Conservation (phyloP, 2,329 filamentous ascomycete genomes). For the Xylaria sp. region DNA sequence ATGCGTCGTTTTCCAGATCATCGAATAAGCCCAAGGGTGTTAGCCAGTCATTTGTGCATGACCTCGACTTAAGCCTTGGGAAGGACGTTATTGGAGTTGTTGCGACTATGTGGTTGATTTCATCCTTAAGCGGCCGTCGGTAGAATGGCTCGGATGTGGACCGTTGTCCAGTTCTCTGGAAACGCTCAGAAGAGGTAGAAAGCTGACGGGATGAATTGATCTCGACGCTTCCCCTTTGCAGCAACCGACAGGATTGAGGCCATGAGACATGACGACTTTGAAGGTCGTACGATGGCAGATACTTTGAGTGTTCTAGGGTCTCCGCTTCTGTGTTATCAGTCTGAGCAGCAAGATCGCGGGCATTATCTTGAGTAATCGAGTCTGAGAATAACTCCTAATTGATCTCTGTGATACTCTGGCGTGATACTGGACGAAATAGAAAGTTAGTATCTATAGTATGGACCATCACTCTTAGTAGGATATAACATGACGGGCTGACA, state of each 20-base stretch:
- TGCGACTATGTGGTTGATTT: background rate
- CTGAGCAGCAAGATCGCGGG: background rate
- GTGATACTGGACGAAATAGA: constrained; percentile 32
- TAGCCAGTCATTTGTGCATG: constrained; percentile 39
- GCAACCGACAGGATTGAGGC: constrained; percentile 15
- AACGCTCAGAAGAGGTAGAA: background rate
- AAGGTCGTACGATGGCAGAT: constrained; percentile 12
- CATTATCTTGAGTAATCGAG: background rate
- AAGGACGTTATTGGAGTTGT: constrained; percentile 32
- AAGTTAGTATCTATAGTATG: background rate
- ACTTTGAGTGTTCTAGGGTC: constrained; percentile 9
- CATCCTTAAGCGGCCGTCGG: constrained; percentile 8
- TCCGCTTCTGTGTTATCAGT: background rate
- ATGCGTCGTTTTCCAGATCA: constrained; percentile 13
- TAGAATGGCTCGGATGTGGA: constrained; percentile 33
- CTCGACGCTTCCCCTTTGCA: constrained; percentile 15
- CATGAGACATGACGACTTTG: constrained; percentile 21
- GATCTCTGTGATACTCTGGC: constrained; percentile 43
- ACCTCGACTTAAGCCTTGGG: constrained; percentile 36
- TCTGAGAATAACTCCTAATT: constrained; percentile 35
- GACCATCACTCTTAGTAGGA: background rate
- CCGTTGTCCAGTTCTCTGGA: constrained; percentile 10
- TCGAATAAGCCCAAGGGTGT: constrained; percentile 32
- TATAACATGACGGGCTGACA: background rate
- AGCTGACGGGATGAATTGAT: background rate